Percentiles rank a stretch among this genome's conserved stretches.
Conservation (phyloP, 2,329 filamentous ascomycete genomes). For the Claviceps sp. region DNA sequence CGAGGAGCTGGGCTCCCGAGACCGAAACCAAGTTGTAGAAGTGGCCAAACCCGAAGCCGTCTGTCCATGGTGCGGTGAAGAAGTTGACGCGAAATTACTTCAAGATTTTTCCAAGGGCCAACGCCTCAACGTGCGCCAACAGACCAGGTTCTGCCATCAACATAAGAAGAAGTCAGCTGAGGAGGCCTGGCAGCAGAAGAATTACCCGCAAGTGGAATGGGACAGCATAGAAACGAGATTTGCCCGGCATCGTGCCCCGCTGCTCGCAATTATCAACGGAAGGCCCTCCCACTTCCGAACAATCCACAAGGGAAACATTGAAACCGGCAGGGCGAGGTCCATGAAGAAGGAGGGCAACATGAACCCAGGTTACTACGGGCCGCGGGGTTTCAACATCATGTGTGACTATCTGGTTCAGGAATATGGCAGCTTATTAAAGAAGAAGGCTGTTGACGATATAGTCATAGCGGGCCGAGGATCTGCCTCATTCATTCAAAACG, state of each 20-base stretch:
- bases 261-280: constrained; percentile 49
- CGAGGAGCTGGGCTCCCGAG: not conserved
- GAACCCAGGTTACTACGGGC: constrained; percentile 74
- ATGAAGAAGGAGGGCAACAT: constrained; percentile 45
- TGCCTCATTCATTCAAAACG: constrained; percentile 56
- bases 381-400: constrained; percentile 58
- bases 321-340: constrained; percentile 44
- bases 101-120: constrained; percentile 33
- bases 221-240: constrained; percentile 44
- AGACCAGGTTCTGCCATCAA: constrained; percentile 48
- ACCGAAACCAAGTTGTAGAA: not conserved
- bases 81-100: constrained; percentile 43
- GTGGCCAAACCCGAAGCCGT: constrained; percentile 14
- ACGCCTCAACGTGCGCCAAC: constrained; percentile 41
- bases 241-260: constrained; percentile 34
- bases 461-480: constrained; percentile 55
- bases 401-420: constrained; percentile 51
- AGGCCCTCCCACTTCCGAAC: constrained; percentile 47
- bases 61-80: constrained; percentile 56
- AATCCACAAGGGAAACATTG: constrained; percentile 39
- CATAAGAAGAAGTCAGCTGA: constrained; percentile 46
- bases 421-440: constrained; percentile 47
- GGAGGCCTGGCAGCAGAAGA: constrained; percentile 31
- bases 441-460: constrained; percentile 47
- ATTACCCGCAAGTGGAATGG: constrained; percentile 67